Percentiles rank a stretch among this genome's conserved stretches.
Evolutionary conservation across 257 asterid genomes (phyloP).

Genomic region (Linaria vulgaris): DNA sequence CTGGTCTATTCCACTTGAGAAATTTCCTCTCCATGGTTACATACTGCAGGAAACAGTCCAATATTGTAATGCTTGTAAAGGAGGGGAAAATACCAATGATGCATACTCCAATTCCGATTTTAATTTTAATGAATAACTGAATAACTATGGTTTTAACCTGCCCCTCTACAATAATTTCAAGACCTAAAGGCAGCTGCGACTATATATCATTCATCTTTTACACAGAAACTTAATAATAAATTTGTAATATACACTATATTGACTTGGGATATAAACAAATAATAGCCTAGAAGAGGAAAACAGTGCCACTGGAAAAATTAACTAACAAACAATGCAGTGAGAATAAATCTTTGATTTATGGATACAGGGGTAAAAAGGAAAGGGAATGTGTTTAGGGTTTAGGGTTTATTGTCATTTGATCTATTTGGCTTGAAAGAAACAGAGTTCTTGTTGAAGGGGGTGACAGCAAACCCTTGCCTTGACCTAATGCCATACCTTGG

Average conservation of each 20-base stretch:
- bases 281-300: not conserved
- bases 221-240: not conserved
- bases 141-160: not conserved
- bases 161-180: not conserved
- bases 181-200: not conserved
- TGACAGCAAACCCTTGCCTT: not conserved
- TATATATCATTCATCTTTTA: slow-evolving; percentile 1
- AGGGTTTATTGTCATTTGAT: too few relatives aligned
- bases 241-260: not conserved
- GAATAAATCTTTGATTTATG: too few relatives aligned
- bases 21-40: slow-evolving; percentile 78
- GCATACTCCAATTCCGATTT: too few relatives aligned
- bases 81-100: not conserved
- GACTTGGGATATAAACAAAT: not conserved
- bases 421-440: too few relatives aligned
- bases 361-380: too few relatives aligned
- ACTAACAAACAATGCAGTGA: not conserved
- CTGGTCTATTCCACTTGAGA: slow-evolving; percentile 74
- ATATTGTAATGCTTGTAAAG: not conserved
- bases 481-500: slow-evolving; percentile 59
- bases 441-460: too few relatives aligned
- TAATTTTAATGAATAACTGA: not conserved
- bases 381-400: too few relatives aligned
- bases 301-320: not conserved
- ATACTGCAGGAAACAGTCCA: slow-evolving; percentile 52